Evolutionary conservation across 768 basidiomycete genomes (phyloP), one percentile per base, ranked within the genome.

Genomic region (Lactarius hengduanensis): DNA sequence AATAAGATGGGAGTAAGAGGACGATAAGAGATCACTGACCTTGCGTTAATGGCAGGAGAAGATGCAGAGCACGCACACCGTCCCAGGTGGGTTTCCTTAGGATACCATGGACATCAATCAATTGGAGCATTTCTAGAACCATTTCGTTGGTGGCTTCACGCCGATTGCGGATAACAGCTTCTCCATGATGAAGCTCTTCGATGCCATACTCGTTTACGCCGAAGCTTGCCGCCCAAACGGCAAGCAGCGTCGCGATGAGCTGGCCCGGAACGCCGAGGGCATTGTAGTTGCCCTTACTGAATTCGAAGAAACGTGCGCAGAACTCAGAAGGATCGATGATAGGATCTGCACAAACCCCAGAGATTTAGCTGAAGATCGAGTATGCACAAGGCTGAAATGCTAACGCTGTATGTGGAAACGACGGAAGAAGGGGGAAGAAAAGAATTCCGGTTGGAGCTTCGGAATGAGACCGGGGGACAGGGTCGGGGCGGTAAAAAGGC

Each of bases 161-260:
- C 70, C 84, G 82, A 61, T 78, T 77, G 58, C 77, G 77, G 41
- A 76, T 62, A 59, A 73, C 79, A 75, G 64, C 76, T 72, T 38
- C 74, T 70, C 68, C 76, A 28, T 78, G 71, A 18, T 73, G 71
- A n/a, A 77, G 72, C 53, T 77, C 78, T 53, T 88, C 85, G 18
- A 82, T 72, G 43, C 94, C 95, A 53, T 80, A 82, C 71, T 94
- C 91, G 74, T 96, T 85, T 56, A 96, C 79, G 47, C 95, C 96
- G 74, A 92, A 95, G 45, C 92, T 93, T 4, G 88, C 84, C 0
- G 93, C 95, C 94, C 94, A 97, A 26, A 90, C 86, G 54, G 91
- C 91, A 26, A 96, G 81, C 36, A 92, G 77, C 82, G 91, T 89
- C 22, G 87, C 82, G 47, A 97, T 81, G 63, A 96, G 83, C 50